Base-by-base conservation (phyloP, 176 grass and related monocot species). In the Raddia guianensis region DNA sequence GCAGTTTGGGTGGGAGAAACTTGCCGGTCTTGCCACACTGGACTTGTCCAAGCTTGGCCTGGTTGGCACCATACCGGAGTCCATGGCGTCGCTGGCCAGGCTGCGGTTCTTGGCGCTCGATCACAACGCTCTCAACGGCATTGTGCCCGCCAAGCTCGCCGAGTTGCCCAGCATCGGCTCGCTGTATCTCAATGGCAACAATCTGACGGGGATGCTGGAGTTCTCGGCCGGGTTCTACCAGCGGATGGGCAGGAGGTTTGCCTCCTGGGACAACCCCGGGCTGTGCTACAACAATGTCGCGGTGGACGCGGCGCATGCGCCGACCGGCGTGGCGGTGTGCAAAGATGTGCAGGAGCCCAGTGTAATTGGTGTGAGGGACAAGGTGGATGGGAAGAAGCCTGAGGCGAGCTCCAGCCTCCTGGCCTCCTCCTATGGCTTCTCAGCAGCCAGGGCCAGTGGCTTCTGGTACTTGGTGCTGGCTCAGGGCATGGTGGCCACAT, bases 101-200 rank as follows among this genome's bases (percentile, higher is more conserved):
- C 68, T 99, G 0, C 82, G 92, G 86, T 99, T 85, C 89, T 57
- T 99, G 20, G 90, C 92, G 47, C 86, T 99, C 0, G 88, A 95
- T n/a, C 88, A 91, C 84, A 99, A 99, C 76, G 79, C 68, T 0
- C 87, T 99, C 13, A 49, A 76, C 4, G 97, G 97, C 13, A 5
- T 9, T 19, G 93, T 99, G 6, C 85, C 97, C 7, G 9, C 71
- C 44, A 63, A 75, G 68, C 85, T 99, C 27, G 91, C 84, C n/a
- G 48, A 18, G 50, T 12, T 99, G 82, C 86, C 90, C 0, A 83
- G 53, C 79, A 85, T 99, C 14, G 86, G 86, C 5, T 90, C 97
- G 5, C 32, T 99, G 71, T 96, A 99, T n/a, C 89, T 99, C 2
- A 99, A 93, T 50, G 97, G 73, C 1, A 99, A 99, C 82, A 96